phyloP scores from a whole-genome alignment of 768 basidiomycete species.

The Paxillus involutus region DNA sequence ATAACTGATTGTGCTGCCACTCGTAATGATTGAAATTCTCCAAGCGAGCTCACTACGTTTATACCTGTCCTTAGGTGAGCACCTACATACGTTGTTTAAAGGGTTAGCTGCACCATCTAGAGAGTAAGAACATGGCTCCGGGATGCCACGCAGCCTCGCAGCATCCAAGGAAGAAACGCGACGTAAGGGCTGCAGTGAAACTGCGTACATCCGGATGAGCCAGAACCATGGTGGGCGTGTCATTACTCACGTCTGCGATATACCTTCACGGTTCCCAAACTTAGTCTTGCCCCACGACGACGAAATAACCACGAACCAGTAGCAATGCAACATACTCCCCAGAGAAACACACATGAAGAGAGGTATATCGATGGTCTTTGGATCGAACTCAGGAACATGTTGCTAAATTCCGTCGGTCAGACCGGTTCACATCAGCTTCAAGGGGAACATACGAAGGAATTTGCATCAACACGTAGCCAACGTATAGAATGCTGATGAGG shows the following conservation, averaged over 20 bases:
- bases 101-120: constrained; percentile 48
- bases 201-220: background rate
- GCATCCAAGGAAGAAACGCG: constrained; percentile 6
- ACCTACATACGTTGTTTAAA: background rate
- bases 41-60: constrained; percentile 37
- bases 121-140: constrained; percentile 50
- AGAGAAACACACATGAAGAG: constrained; percentile 60
- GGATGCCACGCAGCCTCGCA: constrained; percentile 1
- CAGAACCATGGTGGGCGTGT: too few species aligned
- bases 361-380: constrained; percentile 66
- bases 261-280: constrained; percentile 18
- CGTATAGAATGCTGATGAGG: constrained; percentile 60
- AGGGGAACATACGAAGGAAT: constrained; percentile 37
- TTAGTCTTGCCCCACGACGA: background rate
- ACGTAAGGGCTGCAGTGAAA: background rate
- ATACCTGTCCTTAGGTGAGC: constrained; percentile 32
- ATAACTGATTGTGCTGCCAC: constrained; percentile 74
- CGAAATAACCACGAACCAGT: constrained; percentile 37
- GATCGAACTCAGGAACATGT: constrained; percentile 63
- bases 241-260: background rate
- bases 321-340: constrained; percentile 57
- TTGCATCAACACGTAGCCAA: constrained; percentile 74
- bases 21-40: constrained; percentile 58
- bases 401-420: constrained; percentile 36
- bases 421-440: background rate